phyloP scores from a whole-genome alignment of 2,329 filamentous ascomycete species.

The Calonectria leucothoes region DNA sequence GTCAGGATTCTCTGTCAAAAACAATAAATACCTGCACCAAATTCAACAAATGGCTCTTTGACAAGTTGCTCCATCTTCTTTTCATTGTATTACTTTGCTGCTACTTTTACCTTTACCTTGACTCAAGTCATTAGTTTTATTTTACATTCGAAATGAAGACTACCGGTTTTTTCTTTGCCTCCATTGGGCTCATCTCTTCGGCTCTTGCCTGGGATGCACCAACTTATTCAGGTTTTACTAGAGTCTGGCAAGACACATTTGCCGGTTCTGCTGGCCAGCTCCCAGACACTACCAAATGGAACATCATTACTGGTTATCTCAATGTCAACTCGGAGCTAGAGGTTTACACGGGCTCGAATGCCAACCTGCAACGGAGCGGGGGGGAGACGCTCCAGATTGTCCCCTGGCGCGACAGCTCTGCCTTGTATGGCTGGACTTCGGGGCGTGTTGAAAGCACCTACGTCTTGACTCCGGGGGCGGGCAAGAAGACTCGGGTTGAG shows the following conservation, averaged over 20 bases:
- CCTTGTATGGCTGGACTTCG: conserved; percentile 57
- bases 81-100: background rate
- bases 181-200: background rate
- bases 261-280: conserved; percentile 49
- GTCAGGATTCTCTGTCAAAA: background rate
- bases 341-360: conserved; percentile 54
- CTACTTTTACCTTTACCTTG: background rate
- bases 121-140: background rate
- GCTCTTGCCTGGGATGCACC: conserved; percentile 44
- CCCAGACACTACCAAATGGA: conserved; percentile 56
- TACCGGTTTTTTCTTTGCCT: background rate
- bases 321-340: conserved; percentile 61
- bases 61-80: background rate
- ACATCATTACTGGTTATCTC: conserved; percentile 53
- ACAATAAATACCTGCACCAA: background rate
- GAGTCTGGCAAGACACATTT: conserved; percentile 60
- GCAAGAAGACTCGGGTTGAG: conserved; percentile 54
- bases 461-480: conserved; percentile 55
- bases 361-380: conserved; percentile 62
- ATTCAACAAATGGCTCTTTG: background rate
- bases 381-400: conserved; percentile 61
- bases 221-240: conserved; percentile 50
- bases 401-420: conserved; percentile 50
- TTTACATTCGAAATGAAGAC: background rate
- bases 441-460: conserved; percentile 61